Evolutionary conservation across 345 rosid species (phyloP), one percentile per base, ranked within the genome.

Genomic region (Bruguiera sexangula): DNA sequence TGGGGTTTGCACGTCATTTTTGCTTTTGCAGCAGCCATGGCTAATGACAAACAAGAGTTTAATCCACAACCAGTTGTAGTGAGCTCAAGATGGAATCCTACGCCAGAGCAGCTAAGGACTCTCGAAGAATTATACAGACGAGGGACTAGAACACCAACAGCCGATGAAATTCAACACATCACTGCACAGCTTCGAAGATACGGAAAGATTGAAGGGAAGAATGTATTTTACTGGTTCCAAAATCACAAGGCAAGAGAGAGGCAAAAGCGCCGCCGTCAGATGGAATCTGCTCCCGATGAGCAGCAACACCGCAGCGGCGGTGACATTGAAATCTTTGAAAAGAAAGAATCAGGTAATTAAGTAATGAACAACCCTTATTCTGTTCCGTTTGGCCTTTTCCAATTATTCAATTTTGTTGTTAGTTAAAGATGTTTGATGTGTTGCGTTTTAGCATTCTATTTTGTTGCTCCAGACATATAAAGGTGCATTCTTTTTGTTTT

Each of bases 171-270:
- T 73, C 97, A 94, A 74, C 88, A 86, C 65, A 94, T 94, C 53
- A 89, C 98, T 1, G 78, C 88, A 9, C 96, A 91, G 82, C 93
- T 94, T 27, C 83, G 92, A 13, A 75, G 95, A 6, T 93, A 84
- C 61, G 98, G 98, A 0, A 93, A 88, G 84, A 93, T 93, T 9
- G 98, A 93, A 86, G 98, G 98, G 37, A 93, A 93, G 76, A 93
- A 93, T 64, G 97, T 93, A 29, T 93, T 93, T 74, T 93, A 93
- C 79, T 93, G 98, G 98, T 94, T 94, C 63, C 98, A 94, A 72
- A 94, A 94, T 73, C 98, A 94, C 77, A 94, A 94, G 85, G 97
- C 98, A 6, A 84, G 98, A 34, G 97, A 92, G 52, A 82, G 97
- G 22, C 96, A 86, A 64, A 90, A 88, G 74, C 88, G 94, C 1